Conservation (phyloP, 2,329 filamentous ascomycete genomes). For the Calonectria montana region DNA sequence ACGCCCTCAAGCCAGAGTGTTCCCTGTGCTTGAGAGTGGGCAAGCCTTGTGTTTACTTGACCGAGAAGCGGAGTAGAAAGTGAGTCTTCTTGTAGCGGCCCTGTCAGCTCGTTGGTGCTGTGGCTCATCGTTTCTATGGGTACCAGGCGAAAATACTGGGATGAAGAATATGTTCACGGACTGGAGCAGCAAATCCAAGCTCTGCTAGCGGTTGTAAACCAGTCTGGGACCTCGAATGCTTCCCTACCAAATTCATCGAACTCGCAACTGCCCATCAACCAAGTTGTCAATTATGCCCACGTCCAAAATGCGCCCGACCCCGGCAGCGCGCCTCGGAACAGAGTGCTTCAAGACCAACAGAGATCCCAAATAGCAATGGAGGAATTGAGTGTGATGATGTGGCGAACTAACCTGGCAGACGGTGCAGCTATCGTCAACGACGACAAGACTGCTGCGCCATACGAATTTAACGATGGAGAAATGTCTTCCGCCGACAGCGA, state of each 20-base stretch:
- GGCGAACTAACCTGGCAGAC: neutral
- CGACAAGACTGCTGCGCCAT: neutral
- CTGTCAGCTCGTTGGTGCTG: neutral
- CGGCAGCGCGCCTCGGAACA: neutral
- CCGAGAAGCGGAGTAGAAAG: neutral
- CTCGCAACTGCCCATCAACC: too few relatives aligned
- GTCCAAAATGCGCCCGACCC: neutral
- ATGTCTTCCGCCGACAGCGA: neutral
- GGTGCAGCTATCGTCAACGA: neutral
- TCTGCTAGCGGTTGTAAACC: neutral
- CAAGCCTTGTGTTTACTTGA: neutral
- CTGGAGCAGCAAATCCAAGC: neutral
- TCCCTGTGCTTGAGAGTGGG: neutral
- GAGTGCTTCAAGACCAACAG: neutral
- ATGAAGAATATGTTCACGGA: neutral
- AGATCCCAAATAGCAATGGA: neutral
- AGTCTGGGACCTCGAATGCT: neutral
- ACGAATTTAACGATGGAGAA: neutral
- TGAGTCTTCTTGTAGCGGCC: neutral
- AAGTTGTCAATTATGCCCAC: neutral
- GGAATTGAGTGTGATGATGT: slow-evolving; percentile 1
- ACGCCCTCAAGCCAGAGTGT: neutral
- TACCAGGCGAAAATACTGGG: neutral
- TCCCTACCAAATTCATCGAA: neutral
- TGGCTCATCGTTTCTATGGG: neutral